Evolutionary conservation across 2,329 filamentous ascomycete genomes (phyloP).

Genomic region (Cercospora sp.): DNA sequence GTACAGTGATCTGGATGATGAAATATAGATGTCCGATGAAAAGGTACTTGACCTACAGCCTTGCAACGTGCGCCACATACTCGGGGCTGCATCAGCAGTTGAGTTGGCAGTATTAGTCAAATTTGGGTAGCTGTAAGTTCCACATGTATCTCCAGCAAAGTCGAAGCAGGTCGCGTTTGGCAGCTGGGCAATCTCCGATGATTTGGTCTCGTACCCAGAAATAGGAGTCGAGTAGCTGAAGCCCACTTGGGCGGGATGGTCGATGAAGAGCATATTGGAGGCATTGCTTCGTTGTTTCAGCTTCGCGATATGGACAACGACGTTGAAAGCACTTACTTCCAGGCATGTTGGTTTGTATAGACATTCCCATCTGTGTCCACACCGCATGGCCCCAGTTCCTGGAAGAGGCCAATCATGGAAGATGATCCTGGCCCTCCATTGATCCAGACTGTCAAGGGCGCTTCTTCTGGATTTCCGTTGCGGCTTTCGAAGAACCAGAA

Average conservation of each 20-base stretch:
- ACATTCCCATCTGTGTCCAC: constrained; percentile 50
- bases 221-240: constrained; percentile 56
- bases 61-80: constrained; percentile 52
- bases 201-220: constrained; percentile 40
- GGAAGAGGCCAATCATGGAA: constrained; percentile 60
- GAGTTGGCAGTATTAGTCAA: constrained; percentile 54
- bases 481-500: constrained; percentile 66
- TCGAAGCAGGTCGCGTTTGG: constrained; percentile 29
- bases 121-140: constrained; percentile 57
- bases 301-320: background rate
- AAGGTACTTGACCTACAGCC: background rate
- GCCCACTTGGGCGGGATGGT: constrained; percentile 63
- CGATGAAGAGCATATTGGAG: constrained; percentile 69
- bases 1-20: no score
- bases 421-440: constrained; percentile 61
- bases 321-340: constrained; percentile 45
- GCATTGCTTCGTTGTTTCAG: constrained; percentile 42
- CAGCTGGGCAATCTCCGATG: constrained; percentile 42
- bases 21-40: no score
- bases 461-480: constrained; percentile 49
- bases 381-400: constrained; percentile 44
- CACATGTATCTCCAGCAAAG: constrained; percentile 43
- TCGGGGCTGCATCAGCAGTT: constrained; percentile 55
- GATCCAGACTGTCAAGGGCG: constrained; percentile 62
- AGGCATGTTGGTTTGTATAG: constrained; percentile 62